Evolutionary conservation across 2,329 filamentous ascomycete species (phyloP), one percentile per base, ranked within the genome.

Genomic region (Phialemoniopsis sp.): DNA sequence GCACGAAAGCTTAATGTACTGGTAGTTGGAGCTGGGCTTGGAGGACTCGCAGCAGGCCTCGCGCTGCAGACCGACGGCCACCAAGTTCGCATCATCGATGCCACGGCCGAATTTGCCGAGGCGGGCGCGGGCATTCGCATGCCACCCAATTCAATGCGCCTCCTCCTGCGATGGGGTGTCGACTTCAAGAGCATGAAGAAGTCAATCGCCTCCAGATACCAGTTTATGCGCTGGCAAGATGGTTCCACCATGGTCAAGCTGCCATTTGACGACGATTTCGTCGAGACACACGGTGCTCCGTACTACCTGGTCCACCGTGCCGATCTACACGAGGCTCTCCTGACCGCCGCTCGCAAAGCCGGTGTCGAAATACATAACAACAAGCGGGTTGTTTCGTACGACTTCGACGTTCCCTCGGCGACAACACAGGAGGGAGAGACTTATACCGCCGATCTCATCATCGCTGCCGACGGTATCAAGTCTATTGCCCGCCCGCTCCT

Each of bases 251-350:
- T 60, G 12, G 43, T 49, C 5, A 44, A 51, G 2, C 31, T 51
- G 10, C 47, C 52, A 2, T 55, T 56, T 21, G 45, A 43, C 17
- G n/a, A n/a, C 2, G 31, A 47, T 29, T 36, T 48, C 32, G 45
- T 49, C 13, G 40, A 48, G 29, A 41, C 40, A 2, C 50, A 57
- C 31, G 58, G 51, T 5, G 58, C 57, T 13, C 57, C 57, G 1
- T 61, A 60, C 30, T 58, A 58, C 18, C 46, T 60, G 4, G 52
- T 59, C 6, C 58, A 60, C 37, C 54, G 57, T 14, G 58, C 55
- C 13, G 56, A 58, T 34, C 50, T 60, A 13, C 54, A 57, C 40
- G 47, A 44, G 3, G 51, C 50, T 6, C 43, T 60, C 10, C 43
- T 57, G 21, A 19, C 44, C 15, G 50, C 52, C 2, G 54, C 49